Evolutionary conservation across 345 rosid species (phyloP).

Genomic region (Excoecaria agallocha): DNA sequence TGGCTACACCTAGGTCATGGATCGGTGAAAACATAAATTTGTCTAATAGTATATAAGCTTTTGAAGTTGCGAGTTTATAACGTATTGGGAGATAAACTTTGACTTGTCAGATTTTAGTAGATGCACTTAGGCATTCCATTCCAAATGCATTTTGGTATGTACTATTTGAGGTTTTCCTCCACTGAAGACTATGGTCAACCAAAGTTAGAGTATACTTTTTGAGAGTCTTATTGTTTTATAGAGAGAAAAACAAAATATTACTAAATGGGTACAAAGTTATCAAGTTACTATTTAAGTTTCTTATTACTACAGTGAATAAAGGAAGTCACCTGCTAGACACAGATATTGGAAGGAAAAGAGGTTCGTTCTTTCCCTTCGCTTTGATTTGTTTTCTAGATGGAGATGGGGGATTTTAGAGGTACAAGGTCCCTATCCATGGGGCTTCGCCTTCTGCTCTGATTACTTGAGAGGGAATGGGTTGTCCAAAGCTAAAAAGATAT

Average conservation of each 20-base stretch:
- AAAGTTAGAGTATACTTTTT: too few species aligned
- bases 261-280: too few species aligned
- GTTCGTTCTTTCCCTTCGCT: background rate
- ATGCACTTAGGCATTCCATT: background rate
- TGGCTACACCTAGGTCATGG: background rate
- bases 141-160: background rate
- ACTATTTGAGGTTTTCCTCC: too few species aligned
- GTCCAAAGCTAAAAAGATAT: background rate
- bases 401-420: background rate
- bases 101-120: background rate
- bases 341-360: background rate
- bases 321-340: background rate
- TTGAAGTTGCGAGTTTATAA: background rate
- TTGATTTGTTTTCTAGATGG: background rate
- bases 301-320: background rate
- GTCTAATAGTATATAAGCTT: background rate
- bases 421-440: background rate
- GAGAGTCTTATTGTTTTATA: background rate
- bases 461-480: background rate
- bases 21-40: background rate
- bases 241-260: background rate
- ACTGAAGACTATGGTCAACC: background rate
- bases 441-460: background rate
- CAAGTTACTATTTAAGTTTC: background rate
- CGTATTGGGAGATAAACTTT: too few species aligned